A percentile compares a stretch with the other conserved stretches of the same genome.
These are phyloP conservation scores for Saccharomycopsis olivae DNA, from an alignment of 805 yeast genomes.

Conservation along the genomic window DNA sequence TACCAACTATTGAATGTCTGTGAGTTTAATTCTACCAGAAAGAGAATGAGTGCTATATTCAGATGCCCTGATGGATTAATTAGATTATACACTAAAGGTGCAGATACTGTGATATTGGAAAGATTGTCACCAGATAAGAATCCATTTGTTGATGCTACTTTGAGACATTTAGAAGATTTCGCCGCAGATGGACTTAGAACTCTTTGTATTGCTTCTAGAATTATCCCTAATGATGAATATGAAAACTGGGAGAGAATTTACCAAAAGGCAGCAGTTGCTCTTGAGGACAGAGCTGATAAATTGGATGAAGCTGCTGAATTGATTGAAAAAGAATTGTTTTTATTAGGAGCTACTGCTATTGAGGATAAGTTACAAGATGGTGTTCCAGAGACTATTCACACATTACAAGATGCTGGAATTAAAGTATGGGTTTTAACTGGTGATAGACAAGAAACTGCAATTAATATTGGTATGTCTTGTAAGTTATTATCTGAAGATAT, in stretches of 20 bases:
- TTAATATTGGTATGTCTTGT: constrained; percentile 98
- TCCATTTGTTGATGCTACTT: constrained; percentile 75
- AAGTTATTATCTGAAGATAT: constrained; percentile 88
- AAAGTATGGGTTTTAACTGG: constrained; percentile 98
- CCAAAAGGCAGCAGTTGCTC: constrained; percentile 71
- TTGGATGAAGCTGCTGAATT: constrained; percentile 83
- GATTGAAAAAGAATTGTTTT: constrained; percentile 68
- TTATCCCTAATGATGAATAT: constrained; percentile 72
- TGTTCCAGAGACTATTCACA: constrained; percentile 94
- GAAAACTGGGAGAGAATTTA: constrained; percentile 54
- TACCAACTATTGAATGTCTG: constrained; percentile 83
- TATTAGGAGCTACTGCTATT: constrained; percentile 95
- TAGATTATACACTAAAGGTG: constrained; percentile 88
- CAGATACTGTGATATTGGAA: constrained; percentile 91
- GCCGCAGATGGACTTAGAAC: constrained; percentile 96
- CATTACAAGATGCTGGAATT: constrained; percentile 92
- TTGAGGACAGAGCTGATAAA: constrained; percentile 62
- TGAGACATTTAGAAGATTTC: constrained; percentile 86
- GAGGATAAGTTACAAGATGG: constrained; percentile 98
- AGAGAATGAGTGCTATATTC: constrained; percentile 93
- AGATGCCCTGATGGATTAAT: constrained; percentile 91
- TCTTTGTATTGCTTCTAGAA: constrained; percentile 80
- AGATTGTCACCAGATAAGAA: constrained; percentile 57
- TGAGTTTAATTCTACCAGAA: constrained; percentile 85
- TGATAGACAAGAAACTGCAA: constrained; percentile 97